phyloP scores from a whole-genome alignment of 441 rosid species.

The Isatis lusitanica region DNA sequence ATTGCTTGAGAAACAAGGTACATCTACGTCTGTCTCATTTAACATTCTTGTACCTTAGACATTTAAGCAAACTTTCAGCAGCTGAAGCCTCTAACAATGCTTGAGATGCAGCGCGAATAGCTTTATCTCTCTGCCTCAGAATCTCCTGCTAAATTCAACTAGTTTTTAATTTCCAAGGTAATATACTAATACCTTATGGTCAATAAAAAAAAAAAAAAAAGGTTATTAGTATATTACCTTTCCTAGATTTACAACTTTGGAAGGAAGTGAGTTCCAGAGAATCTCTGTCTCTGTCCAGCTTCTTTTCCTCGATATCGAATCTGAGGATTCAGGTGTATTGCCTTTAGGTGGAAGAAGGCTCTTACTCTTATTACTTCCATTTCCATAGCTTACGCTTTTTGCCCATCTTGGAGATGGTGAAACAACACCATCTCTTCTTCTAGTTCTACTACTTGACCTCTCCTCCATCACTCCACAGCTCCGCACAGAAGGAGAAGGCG shows the following conservation, averaged over 20 bases:
- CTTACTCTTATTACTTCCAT: conserved; percentile 31
- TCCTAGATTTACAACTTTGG: conserved; percentile 55
- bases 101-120: conserved; percentile 56
- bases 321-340: conserved; percentile 22
- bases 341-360: conserved; percentile 31
- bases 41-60: conserved; percentile 46
- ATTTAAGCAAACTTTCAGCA: conserved; percentile 63
- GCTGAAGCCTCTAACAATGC: conserved; percentile 76
- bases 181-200: too few species aligned
- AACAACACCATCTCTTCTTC: conserved; percentile 34
- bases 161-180: too few species aligned
- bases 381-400: conserved; percentile 36
- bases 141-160: conserved; percentile 44
- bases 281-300: conserved; percentile 41
- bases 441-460: conserved; percentile 17
- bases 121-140: conserved; percentile 53
- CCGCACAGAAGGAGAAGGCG: conserved; percentile 29
- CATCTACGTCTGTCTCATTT: not conserved
- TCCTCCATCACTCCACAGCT: conserved; percentile 41
- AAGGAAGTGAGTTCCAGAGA: conserved; percentile 62
- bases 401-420: conserved; percentile 33
- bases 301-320: conserved; percentile 33
- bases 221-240: conserved; percentile 40
- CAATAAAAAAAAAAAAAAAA: too few species aligned
- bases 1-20: conserved; percentile 17